Conservation (phyloP, 768 basidiomycete genomes). For the Phallus indusiatus region DNA sequence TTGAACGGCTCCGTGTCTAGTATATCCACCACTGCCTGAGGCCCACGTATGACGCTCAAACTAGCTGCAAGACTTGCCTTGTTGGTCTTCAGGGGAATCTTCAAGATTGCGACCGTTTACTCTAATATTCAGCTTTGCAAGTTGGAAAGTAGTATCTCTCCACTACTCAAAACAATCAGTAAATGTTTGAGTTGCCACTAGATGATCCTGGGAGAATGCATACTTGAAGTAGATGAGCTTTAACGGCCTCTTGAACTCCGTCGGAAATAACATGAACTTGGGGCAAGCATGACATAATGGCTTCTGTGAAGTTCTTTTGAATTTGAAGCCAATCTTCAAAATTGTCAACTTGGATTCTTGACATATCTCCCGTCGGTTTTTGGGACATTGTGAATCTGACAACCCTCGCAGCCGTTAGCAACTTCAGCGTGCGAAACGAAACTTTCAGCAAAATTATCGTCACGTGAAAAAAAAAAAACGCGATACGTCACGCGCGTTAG, state of each 20-base stretch:
- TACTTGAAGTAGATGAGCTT: slow-evolving; percentile 46
- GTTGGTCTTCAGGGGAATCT: slow-evolving; percentile 44
- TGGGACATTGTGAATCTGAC: neutral
- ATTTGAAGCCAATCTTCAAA: slow-evolving; percentile 60
- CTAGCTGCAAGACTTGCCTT: slow-evolving; percentile 29
- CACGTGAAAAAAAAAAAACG: neutral
- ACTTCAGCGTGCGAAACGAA: too few species aligned
- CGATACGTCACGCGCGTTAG: neutral
- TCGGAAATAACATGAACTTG: slow-evolving; percentile 31
- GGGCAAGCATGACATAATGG: slow-evolving; percentile 38
- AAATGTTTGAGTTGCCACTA: neutral
- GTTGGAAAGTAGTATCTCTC: slow-evolving; percentile 50
- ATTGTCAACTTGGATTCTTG: slow-evolving; percentile 53
- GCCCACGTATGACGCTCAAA: neutral
- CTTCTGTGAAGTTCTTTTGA: slow-evolving; percentile 39
- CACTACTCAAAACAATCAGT: slow-evolving; percentile 31
- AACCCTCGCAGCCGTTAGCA: neutral
- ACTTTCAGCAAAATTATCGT: too few species aligned
- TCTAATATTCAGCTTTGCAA: slow-evolving; percentile 62
- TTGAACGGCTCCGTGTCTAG: slow-evolving; percentile 74
- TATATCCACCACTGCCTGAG: neutral
- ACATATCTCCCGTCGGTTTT: slow-evolving; percentile 22
- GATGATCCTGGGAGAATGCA: neutral
- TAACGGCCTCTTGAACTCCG: slow-evolving; percentile 37
- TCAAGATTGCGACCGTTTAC: slow-evolving; percentile 75